Evolutionary conservation across 225 moss, liverwort and hornwort species (phyloP).

Genomic region (Bryum argenteum): DNA sequence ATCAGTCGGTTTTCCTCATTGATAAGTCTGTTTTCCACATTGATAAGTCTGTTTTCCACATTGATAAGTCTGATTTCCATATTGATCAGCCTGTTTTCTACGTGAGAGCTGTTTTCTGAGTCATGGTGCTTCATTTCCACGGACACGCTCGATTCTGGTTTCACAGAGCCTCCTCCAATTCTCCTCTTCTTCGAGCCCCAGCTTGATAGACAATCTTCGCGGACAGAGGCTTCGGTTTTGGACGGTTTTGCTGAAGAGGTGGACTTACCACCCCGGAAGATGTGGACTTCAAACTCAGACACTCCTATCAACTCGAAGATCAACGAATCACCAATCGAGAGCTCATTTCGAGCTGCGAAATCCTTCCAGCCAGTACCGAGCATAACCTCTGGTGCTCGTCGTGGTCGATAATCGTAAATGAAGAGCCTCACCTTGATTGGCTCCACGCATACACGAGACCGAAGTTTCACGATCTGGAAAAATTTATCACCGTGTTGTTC

Average conservation of each 20-base stretch:
- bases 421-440: conserved; percentile 11
- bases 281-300: conserved; percentile 34
- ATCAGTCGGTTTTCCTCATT: neutral
- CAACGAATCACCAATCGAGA: conserved; percentile 27
- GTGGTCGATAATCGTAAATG: neutral
- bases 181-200: conserved; percentile 8
- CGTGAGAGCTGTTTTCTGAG: neutral
- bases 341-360: conserved; percentile 17
- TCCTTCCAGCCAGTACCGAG: conserved; percentile 31
- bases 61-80: neutral
- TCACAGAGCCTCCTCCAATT: conserved; percentile 3
- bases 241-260: neutral
- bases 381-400: conserved; percentile 6
- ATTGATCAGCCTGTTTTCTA: too few species aligned
- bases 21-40: neutral
- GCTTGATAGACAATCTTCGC: neutral
- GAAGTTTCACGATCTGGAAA: conserved; percentile 15
- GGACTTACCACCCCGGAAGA: conserved; percentile 6
- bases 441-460: conserved; percentile 2
- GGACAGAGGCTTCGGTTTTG: neutral
- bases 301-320: conserved; percentile 27
- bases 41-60: neutral
- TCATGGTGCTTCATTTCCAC: neutral
- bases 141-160: neutral
- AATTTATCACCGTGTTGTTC: conserved; percentile 15